A percentile compares a stretch with the other conserved stretches of the same genome.
Conservation (phyloP, 345 rosid genomes). For the Clausena lansium region DNA sequence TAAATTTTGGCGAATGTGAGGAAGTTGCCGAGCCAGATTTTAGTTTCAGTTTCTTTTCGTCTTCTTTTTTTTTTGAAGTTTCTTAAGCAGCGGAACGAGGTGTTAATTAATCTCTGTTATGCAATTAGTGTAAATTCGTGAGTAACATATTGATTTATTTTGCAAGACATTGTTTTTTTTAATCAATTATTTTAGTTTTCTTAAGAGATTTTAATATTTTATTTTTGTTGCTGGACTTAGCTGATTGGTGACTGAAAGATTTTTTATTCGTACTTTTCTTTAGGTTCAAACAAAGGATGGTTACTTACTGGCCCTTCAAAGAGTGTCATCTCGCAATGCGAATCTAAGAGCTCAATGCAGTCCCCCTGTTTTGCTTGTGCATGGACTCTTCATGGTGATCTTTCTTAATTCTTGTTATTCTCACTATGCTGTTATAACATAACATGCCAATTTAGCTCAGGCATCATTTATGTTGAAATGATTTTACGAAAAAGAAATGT, state of each 20-base stretch:
- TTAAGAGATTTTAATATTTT: not conserved
- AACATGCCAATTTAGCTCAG: not conserved
- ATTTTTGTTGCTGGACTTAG: not conserved
- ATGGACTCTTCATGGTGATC: slow-evolving; percentile 88
- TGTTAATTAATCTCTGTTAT: not conserved
- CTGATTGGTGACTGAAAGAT: not conserved
- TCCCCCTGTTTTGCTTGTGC: slow-evolving; percentile 84
- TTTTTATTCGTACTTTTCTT: not conserved
- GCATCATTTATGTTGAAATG: not conserved
- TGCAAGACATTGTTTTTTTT: too few species aligned
- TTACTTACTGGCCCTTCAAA: slow-evolving; percentile 71
- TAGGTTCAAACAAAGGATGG: slow-evolving; percentile 87
- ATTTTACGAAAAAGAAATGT: not conserved
- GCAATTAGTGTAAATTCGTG: not conserved
- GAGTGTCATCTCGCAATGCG: slow-evolving; percentile 51
- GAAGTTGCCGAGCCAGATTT: not conserved
- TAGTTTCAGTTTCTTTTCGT: not conserved
- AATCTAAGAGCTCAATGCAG: slow-evolving; percentile 27
- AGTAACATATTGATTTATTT: not conserved
- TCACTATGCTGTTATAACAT: not conserved
- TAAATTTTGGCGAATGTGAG: not conserved
- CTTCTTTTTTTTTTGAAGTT: not conserved
- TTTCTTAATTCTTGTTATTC: not conserved
- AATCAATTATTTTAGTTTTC: not conserved
- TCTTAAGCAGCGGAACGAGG: not conserved